Percentiles rank a stretch among this genome's conserved stretches.
Conservation (phyloP, 495 filamentous ascomycete species). For the Penicillium ucsense region DNA sequence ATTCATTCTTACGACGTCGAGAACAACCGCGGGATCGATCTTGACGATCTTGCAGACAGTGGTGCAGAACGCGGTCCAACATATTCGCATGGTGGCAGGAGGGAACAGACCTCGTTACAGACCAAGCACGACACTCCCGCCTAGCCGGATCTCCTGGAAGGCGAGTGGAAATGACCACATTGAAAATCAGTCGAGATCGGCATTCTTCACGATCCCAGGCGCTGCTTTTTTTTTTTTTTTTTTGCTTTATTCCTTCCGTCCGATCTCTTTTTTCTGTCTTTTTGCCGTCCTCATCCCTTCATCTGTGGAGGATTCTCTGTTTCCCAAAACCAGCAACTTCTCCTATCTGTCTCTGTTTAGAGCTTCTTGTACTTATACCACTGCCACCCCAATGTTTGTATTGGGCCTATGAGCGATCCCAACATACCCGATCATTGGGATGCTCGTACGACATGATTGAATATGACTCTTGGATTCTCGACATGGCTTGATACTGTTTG, state of each 20-base stretch:
- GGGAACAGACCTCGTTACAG: constrained; percentile 19
- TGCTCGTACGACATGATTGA: constrained; percentile 30
- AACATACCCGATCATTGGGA: constrained; percentile 20
- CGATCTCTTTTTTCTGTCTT: not conserved
- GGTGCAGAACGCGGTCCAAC: constrained; percentile 46
- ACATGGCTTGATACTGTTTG: constrained; percentile 8
- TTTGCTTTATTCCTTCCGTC: constrained; percentile 8
- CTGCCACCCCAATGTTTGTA: constrained; percentile 22
- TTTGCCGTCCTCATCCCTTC: too few relatives aligned
- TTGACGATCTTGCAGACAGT: constrained; percentile 60
- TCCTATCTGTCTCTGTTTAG: constrained; percentile 4
- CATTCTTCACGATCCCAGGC: constrained; percentile 13
- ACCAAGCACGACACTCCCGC: constrained; percentile 34
- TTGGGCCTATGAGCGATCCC: constrained; percentile 11
- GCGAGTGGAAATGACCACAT: not conserved
- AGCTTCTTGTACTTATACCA: constrained; percentile 28
- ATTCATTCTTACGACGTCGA: constrained; percentile 78
- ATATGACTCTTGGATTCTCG: constrained; percentile 24
- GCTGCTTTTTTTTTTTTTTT: constrained; percentile 6
- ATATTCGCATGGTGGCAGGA: constrained; percentile 20
- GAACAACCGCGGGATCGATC: constrained; percentile 48
- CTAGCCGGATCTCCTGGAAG: constrained; percentile 4
- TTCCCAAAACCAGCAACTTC: constrained; percentile 1
- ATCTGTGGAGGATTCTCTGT: too few relatives aligned
- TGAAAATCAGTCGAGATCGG: constrained; percentile 2